Percentiles rank a stretch among this genome's conserved stretches.
Conservation (phyloP, 371 early-diverging fungal species). For the Mucor plumbeus region DNA sequence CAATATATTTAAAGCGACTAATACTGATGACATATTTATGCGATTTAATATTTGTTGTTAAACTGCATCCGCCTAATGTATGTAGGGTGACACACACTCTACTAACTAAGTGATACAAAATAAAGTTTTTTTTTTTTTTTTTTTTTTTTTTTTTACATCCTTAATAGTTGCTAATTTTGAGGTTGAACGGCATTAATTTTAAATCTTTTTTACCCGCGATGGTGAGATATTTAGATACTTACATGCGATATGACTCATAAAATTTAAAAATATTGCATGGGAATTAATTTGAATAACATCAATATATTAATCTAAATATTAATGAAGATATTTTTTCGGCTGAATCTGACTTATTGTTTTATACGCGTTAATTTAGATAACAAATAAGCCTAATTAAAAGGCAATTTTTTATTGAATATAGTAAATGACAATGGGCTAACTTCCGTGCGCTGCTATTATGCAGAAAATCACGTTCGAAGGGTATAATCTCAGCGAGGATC, state of each 20-base stretch:
- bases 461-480: conserved; percentile 53
- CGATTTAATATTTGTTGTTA: no score
- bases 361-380: neutral
- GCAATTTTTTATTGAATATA: conserved; percentile 2
- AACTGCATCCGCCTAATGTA: neutral
- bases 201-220: neutral
- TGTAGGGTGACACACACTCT: neutral
- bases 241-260: neutral
- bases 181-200: neutral
- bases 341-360: no score
- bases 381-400: neutral
- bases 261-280: neutral
- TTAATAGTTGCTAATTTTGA: neutral
- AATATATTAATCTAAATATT: neutral
- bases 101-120: neutral
- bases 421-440: conserved; percentile 27
- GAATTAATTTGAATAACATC: neutral
- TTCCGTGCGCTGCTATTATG: conserved; percentile 54
- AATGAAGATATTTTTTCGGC: neutral
- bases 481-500: conserved; percentile 50
- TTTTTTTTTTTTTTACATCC: neutral
- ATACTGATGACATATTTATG: no score
- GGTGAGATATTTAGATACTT: neutral
- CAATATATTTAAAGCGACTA: no score
- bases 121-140: neutral